These are phyloP conservation scores for Beauveria sp. DNA, from an alignment of 2,329 filamentous ascomycete genomes.

Conservation along the genomic window DNA sequence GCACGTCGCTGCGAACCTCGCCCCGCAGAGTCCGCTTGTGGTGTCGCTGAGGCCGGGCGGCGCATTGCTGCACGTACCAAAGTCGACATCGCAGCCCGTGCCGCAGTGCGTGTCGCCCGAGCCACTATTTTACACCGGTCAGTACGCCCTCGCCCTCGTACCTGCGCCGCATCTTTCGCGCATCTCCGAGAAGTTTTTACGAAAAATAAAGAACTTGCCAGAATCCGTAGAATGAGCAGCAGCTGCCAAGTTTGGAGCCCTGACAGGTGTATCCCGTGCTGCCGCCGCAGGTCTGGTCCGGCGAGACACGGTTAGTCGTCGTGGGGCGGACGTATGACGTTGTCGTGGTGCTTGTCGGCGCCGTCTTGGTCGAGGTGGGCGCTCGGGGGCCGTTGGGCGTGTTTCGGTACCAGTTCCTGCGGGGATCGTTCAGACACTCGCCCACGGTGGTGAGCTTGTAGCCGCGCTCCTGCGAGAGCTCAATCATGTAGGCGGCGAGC, in stretches of 20 bases:
- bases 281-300: conserved; percentile 31
- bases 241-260: conserved; percentile 28
- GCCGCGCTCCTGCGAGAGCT: conserved; percentile 31
- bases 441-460: conserved; percentile 46
- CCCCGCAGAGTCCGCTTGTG: conserved; percentile 30
- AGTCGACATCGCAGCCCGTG: conserved; percentile 30
- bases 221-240: conserved; percentile 34
- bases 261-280: conserved; percentile 28
- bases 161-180: not conserved
- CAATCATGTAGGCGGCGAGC: conserved; percentile 36
- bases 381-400: conserved; percentile 14
- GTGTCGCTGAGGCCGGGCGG: conserved; percentile 20
- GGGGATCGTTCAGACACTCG: conserved; percentile 47
- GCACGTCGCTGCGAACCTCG: conserved; percentile 24
- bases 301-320: conserved; percentile 20
- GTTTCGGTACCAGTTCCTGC: conserved; percentile 44
- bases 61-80: conserved; percentile 25
- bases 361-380: conserved; percentile 11
- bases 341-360: conserved; percentile 14
- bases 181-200: no score
- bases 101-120: conserved; percentile 26
- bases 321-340: conserved; percentile 15
- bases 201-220: conserved; percentile 23
- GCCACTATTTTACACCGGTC: conserved; percentile 19
- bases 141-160: not conserved